phyloP scores from a whole-genome alignment of 495 filamentous ascomycete genomes.

The Penicillium subrubescens region DNA sequence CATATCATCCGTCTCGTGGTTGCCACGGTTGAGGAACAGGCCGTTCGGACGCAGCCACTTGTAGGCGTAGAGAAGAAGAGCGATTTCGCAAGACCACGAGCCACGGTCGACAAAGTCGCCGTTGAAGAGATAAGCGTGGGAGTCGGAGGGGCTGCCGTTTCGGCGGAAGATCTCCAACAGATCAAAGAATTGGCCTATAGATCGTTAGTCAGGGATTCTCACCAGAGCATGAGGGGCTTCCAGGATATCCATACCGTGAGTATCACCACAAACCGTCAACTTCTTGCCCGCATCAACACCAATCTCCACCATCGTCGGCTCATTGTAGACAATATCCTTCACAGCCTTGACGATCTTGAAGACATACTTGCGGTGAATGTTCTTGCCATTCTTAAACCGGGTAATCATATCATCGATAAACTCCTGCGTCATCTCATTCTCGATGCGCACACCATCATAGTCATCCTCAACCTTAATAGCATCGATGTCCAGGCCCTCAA shows the following conservation, averaged over 20 bases:
- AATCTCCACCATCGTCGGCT: conserved; percentile 97
- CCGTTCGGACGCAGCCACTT: conserved; percentile 88
- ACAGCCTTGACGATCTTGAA: conserved; percentile 93
- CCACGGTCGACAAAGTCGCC: conserved; percentile 98
- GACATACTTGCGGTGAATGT: conserved; percentile 92
- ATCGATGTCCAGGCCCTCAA: conserved; percentile 87
- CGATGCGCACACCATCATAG: conserved; percentile 85
- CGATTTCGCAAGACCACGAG: conserved; percentile 96
- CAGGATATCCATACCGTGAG: conserved; percentile 70
- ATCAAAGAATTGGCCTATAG: conserved; percentile 92
- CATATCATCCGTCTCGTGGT: conserved; percentile 99
- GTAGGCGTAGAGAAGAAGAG: conserved; percentile 89
- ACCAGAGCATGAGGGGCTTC: not conserved
- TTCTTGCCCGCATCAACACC: conserved; percentile 73
- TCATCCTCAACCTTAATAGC: conserved; percentile 74
- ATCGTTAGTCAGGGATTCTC: conserved; percentile 9
- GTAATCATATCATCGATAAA: conserved; percentile 97
- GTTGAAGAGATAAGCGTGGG: conserved; percentile 95
- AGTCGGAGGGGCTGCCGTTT: conserved; percentile 80
- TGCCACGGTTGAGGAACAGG: conserved; percentile 97
- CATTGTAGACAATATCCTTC: conserved; percentile 83
- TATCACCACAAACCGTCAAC: conserved; percentile 96
- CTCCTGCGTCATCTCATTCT: conserved; percentile 86
- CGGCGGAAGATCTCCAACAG: conserved; percentile 93
- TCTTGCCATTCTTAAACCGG: conserved; percentile 94